A percentile compares a stretch with the other conserved stretches of the same genome.
These are phyloP conservation scores for Aspergillus sergii DNA, from an alignment of 2,329 filamentous ascomycete genomes.

Conservation along the genomic window DNA sequence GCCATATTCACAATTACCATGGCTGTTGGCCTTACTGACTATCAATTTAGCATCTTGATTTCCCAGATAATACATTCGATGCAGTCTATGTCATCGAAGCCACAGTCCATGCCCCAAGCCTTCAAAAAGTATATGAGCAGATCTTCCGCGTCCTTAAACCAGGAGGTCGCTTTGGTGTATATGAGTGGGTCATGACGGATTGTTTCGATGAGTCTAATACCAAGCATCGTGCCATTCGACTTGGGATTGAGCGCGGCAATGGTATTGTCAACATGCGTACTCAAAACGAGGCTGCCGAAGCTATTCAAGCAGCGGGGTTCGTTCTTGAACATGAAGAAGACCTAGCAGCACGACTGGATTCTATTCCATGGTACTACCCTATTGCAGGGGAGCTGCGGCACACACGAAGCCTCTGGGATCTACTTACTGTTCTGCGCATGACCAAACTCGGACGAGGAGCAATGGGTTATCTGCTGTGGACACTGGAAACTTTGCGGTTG, in stretches of 20 bases:
- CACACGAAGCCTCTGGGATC: background rate
- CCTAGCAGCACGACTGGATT: slow-evolving; percentile 72
- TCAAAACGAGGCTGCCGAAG: slow-evolving; percentile 75
- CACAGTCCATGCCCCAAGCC: slow-evolving; percentile 85
- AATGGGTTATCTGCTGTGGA: background rate
- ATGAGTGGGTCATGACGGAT: slow-evolving; percentile 98
- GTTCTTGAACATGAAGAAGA: slow-evolving; percentile 81
- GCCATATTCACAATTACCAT: background rate
- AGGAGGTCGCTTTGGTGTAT: slow-evolving; percentile 93
- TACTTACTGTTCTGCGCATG: slow-evolving; percentile 1
- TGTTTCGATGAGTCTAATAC: slow-evolving; percentile 85
- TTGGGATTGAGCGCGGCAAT: slow-evolving; percentile 91
- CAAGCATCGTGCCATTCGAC: slow-evolving; percentile 81
- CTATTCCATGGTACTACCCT: slow-evolving; percentile 90
- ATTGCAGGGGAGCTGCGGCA: slow-evolving; percentile 60
- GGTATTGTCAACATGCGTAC: slow-evolving; percentile 97
- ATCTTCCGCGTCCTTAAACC: slow-evolving; percentile 95
- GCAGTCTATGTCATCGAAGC: slow-evolving; percentile 96
- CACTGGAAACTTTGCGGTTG: background rate
- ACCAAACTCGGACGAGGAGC: background rate
- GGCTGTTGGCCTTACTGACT: background rate
- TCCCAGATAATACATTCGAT: slow-evolving; percentile 87
- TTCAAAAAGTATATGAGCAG: slow-evolving; percentile 88
- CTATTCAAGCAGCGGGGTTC: slow-evolving; percentile 85
- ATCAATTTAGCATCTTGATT: slow-evolving; percentile 72